Evolutionary conservation across 2,329 filamentous ascomycete species (phyloP), one percentile per base, ranked within the genome.

Genomic region (Arthrobotrys megalospora): DNA sequence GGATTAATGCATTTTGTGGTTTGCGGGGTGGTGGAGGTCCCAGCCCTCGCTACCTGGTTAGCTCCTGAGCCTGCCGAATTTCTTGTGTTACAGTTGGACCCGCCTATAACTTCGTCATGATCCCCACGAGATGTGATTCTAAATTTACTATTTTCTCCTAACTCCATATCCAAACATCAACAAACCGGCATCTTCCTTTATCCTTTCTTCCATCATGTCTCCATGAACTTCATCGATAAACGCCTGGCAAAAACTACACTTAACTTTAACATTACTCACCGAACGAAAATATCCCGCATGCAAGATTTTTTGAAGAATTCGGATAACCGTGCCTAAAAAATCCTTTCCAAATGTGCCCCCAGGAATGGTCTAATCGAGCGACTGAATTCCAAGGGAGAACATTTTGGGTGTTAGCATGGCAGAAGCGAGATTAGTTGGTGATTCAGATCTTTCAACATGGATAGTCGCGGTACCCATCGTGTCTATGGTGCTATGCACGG

Each of bases 401-500:
- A 6, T 43, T 24, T 24, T 28, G 36, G 52, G 52, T 3, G 55
- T 60, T 43, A 60, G 19, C 16, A 60, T 60, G 55, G 19, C 55
- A 28, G 55, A 60, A 43, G 7, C 34, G 3, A 41, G 14, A 5
- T 7, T 16, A 14, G 34, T n/a, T 28, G 36, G 36, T 28, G 36
- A 36, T 28, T 50, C 66, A 41, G 43, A 52, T 41, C 52, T 62
- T 19, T 11, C 38, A 48, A 28, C 12, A 32, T 60, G 36, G 12
- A 28, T 55, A 11, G 34, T 70, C 10, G 66, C 43, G 53, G 34
- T 47, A 21, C 12, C 52, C 6, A 41, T 60, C 28, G 28, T 70
- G 12, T 60, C 66, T n/a, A 70, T 70, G 43, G 52, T 70, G n/a
- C 38, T 70, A 41, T 70, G 66, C 55, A 70, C 66, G 5, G 32